A percentile compares a stretch with the other conserved stretches of the same genome.
phyloP scores from a whole-genome alignment of 2,329 filamentous ascomycete genomes.

The Huntiella savannae region DNA sequence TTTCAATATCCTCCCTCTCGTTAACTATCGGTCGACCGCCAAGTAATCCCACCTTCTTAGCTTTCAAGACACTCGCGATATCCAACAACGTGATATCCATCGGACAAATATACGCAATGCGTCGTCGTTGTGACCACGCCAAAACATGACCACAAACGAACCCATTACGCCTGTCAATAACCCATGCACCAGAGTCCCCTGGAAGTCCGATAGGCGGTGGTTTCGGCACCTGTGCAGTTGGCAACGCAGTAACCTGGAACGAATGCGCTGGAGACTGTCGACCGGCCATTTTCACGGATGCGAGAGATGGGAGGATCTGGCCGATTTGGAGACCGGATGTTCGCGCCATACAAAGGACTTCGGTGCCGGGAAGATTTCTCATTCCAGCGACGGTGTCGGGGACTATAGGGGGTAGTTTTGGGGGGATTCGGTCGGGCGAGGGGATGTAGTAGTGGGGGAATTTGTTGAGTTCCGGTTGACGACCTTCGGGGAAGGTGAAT shows the following conservation, averaged over 20 bases:
- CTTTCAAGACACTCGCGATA: slow-evolving; percentile 60
- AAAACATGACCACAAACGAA: slow-evolving; percentile 77
- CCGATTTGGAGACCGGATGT: slow-evolving; percentile 71
- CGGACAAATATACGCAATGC: slow-evolving; percentile 77
- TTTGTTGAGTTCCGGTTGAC: slow-evolving; percentile 52
- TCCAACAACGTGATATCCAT: slow-evolving; percentile 84
- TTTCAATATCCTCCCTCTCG: slow-evolving; percentile 12
- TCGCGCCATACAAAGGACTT: slow-evolving; percentile 74
- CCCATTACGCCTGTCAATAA: slow-evolving; percentile 62
- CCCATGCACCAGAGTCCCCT: slow-evolving; percentile 85
- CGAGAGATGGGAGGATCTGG: slow-evolving; percentile 56
- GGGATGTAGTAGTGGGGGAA: slow-evolving; percentile 28
- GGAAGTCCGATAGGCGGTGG: slow-evolving; percentile 42
- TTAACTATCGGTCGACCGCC: slow-evolving; percentile 30
- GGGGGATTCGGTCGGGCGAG: slow-evolving; percentile 1
- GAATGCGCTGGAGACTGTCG: slow-evolving; percentile 61
- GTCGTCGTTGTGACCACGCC: slow-evolving; percentile 65
- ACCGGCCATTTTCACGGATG: slow-evolving; percentile 72
- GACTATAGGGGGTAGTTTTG: slow-evolving; percentile 20
- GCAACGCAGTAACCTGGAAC: slow-evolving; percentile 29
- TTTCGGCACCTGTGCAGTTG: slow-evolving; percentile 10
- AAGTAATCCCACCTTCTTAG: slow-evolving; percentile 50
- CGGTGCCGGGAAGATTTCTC: slow-evolving; percentile 47
- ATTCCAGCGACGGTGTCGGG: slow-evolving; percentile 40
- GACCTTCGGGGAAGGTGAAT: slow-evolving; percentile 56